These are phyloP conservation scores for Coemansia linderi DNA, from an alignment of 371 early-diverging fungal genomes.

Conservation along the genomic window DNA sequence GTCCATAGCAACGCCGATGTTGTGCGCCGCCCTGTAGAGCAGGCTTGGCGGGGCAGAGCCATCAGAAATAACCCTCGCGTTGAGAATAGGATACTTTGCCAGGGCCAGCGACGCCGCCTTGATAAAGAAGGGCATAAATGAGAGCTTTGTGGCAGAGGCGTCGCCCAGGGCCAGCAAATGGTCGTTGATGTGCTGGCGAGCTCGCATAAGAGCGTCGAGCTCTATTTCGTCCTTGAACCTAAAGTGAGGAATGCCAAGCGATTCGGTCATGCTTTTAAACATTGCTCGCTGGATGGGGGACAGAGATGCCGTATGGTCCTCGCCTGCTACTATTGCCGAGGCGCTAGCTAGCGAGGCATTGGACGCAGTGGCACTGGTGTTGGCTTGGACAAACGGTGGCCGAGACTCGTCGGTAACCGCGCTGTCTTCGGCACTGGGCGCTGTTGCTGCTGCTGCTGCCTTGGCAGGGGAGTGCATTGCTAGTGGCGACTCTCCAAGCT, in stretches of 20 bases:
- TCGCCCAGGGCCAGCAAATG: conserved; percentile 28
- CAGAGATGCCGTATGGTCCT: conserved; percentile 63
- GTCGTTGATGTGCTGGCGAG: conserved; percentile 72
- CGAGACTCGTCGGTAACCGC: neutral
- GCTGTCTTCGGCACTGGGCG: neutral
- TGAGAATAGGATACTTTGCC: conserved; percentile 83
- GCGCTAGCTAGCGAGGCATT: conserved; percentile 25
- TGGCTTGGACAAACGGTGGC: conserved; percentile 33
- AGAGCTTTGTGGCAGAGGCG: conserved; percentile 74
- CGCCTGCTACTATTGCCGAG: conserved; percentile 23
- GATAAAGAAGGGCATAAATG: conserved; percentile 93
- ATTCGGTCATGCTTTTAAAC: conserved; percentile 94
- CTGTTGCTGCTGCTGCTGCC: conserved; percentile 8
- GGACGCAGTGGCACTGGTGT: conserved; percentile 18
- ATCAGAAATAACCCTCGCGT: conserved; percentile 65
- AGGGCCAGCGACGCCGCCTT: conserved; percentile 89
- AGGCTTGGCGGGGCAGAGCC: conserved; percentile 58
- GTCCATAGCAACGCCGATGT: conserved; percentile 97
- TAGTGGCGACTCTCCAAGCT: neutral
- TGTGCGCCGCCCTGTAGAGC: conserved; percentile 76
- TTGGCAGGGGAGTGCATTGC: neutral
- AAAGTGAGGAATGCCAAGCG: conserved; percentile 91
- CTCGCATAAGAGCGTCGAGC: conserved; percentile 67
- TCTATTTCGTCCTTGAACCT: conserved; percentile 91
- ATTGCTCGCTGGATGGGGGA: conserved; percentile 91